phyloP scores from a whole-genome alignment of 2,329 filamentous ascomycete species.

The Penicillium sp. region DNA sequence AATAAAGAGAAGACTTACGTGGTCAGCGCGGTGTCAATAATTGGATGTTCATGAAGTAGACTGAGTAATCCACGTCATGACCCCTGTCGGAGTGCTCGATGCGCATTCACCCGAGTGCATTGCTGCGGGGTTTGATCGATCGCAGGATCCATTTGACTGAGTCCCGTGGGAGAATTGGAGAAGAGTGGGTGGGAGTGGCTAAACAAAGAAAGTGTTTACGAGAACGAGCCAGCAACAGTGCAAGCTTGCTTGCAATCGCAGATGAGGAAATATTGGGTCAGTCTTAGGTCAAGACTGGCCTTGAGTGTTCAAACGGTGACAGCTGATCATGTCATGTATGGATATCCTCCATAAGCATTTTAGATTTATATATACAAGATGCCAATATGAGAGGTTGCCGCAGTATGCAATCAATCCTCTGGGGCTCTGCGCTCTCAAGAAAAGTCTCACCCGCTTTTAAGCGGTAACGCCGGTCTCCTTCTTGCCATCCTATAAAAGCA shows the following conservation, averaged over 20 bases:
- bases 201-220: too few relatives aligned
- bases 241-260: too few relatives aligned
- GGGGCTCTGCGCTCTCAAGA: background rate
- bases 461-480: constrained; percentile 17
- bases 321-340: too few relatives aligned
- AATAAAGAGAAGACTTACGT: background rate
- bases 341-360: too few relatives aligned
- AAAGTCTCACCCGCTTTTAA: background rate
- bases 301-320: too few relatives aligned
- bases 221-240: too few relatives aligned
- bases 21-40: background rate
- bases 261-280: too few relatives aligned
- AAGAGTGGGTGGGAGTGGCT: background rate
- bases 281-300: too few relatives aligned
- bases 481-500: constrained; percentile 16
- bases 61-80: background rate
- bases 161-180: background rate
- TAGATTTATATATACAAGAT: background rate
- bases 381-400: background rate
- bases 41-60: background rate
- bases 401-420: background rate
- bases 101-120: background rate
- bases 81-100: background rate
- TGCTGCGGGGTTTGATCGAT: background rate
- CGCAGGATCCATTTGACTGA: background rate